A percentile compares a stretch with the other conserved stretches of the same genome.
Evolutionary conservation across 805 yeast species (phyloP).

Genomic region (Metschnikowia vanudenii): DNA sequence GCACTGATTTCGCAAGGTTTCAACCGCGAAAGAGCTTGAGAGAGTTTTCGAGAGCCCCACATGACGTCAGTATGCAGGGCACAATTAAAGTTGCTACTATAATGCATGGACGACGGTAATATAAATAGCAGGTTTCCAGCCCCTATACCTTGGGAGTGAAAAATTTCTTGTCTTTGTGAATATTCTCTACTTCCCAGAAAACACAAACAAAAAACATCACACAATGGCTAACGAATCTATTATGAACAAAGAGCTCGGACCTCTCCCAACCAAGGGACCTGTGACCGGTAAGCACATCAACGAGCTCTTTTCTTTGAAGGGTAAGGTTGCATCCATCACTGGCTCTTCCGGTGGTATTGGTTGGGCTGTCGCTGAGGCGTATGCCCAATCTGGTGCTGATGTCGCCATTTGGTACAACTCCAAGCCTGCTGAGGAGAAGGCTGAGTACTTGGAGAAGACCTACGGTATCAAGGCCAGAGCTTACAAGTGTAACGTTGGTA

Average conservation of each 20-base stretch:
- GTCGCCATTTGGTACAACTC: conserved; percentile 66
- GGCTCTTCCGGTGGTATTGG: conserved; percentile 88
- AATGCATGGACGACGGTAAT: conserved; percentile 6
- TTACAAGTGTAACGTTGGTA: conserved; percentile 58
- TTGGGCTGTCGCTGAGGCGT: conserved; percentile 75
- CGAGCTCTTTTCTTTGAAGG: conserved; percentile 74
- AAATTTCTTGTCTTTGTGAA: background rate
- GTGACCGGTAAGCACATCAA: conserved; percentile 50
- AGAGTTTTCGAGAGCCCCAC: background rate
- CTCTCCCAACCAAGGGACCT: conserved; percentile 48
- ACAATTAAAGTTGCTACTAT: conserved; percentile 10
- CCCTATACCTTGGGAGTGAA: background rate
- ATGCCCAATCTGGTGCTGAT: conserved; percentile 84
- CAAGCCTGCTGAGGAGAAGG: conserved; percentile 59
- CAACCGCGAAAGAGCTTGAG: background rate
- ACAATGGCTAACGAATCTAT: conserved; percentile 18
- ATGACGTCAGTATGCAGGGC: conserved; percentile 12
- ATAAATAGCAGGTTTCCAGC: conserved; percentile 6
- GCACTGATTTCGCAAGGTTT: conserved; percentile 3
- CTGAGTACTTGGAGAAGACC: conserved; percentile 40
- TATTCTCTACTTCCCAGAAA: background rate
- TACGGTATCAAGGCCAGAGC: conserved; percentile 66
- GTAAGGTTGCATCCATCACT: conserved; percentile 81
- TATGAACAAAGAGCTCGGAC: conserved; percentile 37
- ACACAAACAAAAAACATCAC: background rate